Evolutionary conservation across 305 asterid species (phyloP), one percentile per base, ranked within the genome.

Genomic region (Stenogyne calaminthoides): DNA sequence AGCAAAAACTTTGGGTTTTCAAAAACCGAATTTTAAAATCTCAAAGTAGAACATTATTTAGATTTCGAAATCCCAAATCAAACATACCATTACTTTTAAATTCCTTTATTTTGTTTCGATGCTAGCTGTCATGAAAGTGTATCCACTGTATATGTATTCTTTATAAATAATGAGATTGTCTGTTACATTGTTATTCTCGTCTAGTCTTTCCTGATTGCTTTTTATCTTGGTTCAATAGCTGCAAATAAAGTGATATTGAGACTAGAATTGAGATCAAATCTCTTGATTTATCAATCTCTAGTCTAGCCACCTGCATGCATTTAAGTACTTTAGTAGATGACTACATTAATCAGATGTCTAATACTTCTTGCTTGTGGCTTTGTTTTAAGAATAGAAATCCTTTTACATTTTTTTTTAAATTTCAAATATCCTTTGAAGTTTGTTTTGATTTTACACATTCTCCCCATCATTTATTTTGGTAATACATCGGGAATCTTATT

Each of bases 81-180:
- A 32, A 32, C 36, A 32, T 32, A 32, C 36, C 36, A 6, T 32
- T 32, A 49, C 19, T 36, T 67, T 29, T 19, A 12, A 46, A 61
- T 37, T 57, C 34, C 46, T n/a, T 69, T 19, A 15, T 70, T 44
- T 76, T 25, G 6, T 55, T 25, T 63, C n/a, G 15, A 27, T 70
- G 59, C 14, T 37, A 12, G 32, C 46, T 22, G 55, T 58, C 67
- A 46, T 46, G 19, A 46, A 46, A 46, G 19, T 11, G 16, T 11
- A 44, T 44, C 55, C 19, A 47, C 20, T 47, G 55, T 19, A 11
- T 47, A n/a, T 47, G 2, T 47, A 47, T 47, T n/a, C 9, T n/a
- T n/a, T 47, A n/a, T n/a, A 47, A n/a, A 47, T 6, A 32, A n/a
- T 49, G 10, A 1, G 22, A 49, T 49, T 49, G 22, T 49, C n/a